Conservation (phyloP, 1,284 basidiomycete species). For the Bondarzewia mesenterica region DNA sequence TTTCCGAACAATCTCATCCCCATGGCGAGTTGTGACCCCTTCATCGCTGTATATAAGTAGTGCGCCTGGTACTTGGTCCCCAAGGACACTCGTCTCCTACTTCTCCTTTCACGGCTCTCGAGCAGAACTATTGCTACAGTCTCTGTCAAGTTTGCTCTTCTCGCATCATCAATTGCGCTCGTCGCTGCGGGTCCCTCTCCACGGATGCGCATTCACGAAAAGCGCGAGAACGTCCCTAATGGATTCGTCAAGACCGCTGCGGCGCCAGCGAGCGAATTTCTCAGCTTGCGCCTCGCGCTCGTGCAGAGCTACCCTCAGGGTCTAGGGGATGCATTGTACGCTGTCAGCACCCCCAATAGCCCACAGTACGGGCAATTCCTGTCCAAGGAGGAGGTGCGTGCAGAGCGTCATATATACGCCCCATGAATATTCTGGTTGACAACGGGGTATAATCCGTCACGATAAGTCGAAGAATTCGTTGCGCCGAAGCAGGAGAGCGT, state of each 20-base stretch:
- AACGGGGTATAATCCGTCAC: not conserved
- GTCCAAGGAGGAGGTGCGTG: slow-evolving; percentile 21
- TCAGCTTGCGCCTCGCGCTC: slow-evolving; percentile 19
- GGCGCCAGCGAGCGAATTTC: slow-evolving; percentile 9
- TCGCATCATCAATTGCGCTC: not conserved
- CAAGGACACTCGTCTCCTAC: not conserved
- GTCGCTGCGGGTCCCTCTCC: not conserved
- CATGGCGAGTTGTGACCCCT: no score
- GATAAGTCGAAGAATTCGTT: slow-evolving; percentile 28
- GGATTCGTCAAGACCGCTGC: slow-evolving; percentile 15
- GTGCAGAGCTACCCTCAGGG: slow-evolving; percentile 19
- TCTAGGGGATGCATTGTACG: slow-evolving; percentile 22
- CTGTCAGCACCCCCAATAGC: slow-evolving; percentile 23
- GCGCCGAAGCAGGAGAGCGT: slow-evolving; percentile 23
- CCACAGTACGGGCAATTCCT: slow-evolving; percentile 23
- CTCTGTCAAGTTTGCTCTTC: not conserved
- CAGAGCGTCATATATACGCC: not conserved
- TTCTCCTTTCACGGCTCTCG: not conserved
- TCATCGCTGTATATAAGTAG: no score
- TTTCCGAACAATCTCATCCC: no score
- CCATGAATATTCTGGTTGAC: no score
- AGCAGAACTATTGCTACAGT: not conserved
- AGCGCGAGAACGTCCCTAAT: slow-evolving; percentile 8
- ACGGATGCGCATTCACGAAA: slow-evolving; percentile 14
- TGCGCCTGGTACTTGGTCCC: no score